Evolutionary conservation across 2,329 filamentous ascomycete species (phyloP), one percentile per base, ranked within the genome.

Genomic region (Mycogone perniciosa): DNA sequence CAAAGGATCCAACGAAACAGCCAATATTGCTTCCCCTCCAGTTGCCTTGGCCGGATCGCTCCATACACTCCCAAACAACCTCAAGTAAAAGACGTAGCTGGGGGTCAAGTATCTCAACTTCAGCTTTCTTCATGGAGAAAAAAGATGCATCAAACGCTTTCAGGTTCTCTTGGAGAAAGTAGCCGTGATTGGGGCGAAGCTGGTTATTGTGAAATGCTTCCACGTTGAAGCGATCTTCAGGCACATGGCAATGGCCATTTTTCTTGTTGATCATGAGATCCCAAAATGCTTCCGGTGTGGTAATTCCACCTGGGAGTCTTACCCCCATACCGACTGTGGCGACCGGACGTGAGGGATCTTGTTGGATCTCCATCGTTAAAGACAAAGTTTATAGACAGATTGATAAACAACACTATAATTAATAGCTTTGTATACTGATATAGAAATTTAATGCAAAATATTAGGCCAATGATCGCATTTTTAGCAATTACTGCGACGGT

Each of bases 81-180:
- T 72, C 67, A 1, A 71, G 58, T 11, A 67, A 52, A 9, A 64
- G 58, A 2, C 67, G 54, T 48, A 71, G 69, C 27, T 69, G 67
- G 1, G 69, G 69, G 45, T 73, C 70, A 31, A 64, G 52, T 1
- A 53, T 44, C 48, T 67, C 64, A 7, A 64, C 57, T 48, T 71
- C 66, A 4, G 46, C 50, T 1, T 50, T 38, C 9, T 53, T 50
- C 44, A 67, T 59, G 8, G 51, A 52, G 52, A 66, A 68, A 37
- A 63, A 57, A 0, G 60, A 56, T 7, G 59, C 55, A 46, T 66
- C 66, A n/a, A n/a, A n/a, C n/a, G n/a, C n/a, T n/a, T n/a, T n/a
- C n/a, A n/a, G n/a, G n/a, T n/a, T n/a, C n/a, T n/a, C n/a, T n/a
- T n/a, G n/a, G n/a, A n/a, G n/a, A n/a, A n/a, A n/a, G n/a, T n/a